These are phyloP conservation scores for Brassica carinata DNA, from an alignment of 345 rosid genomes.

Conservation along the genomic window DNA sequence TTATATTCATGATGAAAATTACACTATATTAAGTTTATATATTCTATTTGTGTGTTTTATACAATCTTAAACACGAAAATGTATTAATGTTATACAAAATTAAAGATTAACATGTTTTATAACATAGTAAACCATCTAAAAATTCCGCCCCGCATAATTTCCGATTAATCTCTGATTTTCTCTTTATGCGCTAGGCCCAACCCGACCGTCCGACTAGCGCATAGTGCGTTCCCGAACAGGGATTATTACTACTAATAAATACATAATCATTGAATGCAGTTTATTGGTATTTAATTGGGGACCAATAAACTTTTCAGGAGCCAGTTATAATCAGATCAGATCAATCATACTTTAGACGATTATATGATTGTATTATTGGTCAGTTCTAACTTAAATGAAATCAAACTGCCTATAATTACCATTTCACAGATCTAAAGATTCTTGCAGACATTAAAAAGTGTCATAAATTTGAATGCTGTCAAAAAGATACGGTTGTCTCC, in stretches of 20 bases:
- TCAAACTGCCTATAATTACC: neutral
- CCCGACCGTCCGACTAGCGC: no score
- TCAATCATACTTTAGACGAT: slow-evolving; percentile 9
- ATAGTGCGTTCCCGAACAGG: no score
- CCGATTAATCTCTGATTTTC: no score
- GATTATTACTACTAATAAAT: slow-evolving; percentile 22
- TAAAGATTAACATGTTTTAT: no score
- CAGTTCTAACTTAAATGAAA: neutral
- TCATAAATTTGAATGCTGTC: slow-evolving; percentile 32
- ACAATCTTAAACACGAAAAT: no score
- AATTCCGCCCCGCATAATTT: no score
- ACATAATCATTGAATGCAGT: slow-evolving; percentile 27
- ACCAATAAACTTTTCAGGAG: slow-evolving; percentile 27
- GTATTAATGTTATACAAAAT: no score
- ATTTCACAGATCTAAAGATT: slow-evolving; percentile 23
- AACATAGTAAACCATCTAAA: no score
- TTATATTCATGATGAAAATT: no score
- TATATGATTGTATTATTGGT: slow-evolving; percentile 7
- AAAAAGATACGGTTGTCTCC: slow-evolving; percentile 44
- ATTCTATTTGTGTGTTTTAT: no score
- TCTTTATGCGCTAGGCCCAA: no score
- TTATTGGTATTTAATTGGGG: neutral
- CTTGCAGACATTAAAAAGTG: slow-evolving; percentile 25
- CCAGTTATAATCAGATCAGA: slow-evolving; percentile 7
- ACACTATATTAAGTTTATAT: no score